Percentiles rank a stretch among this genome's conserved stretches.
Conservation (phyloP, 768 basidiomycete species). For the Trametes sanguinea region DNA sequence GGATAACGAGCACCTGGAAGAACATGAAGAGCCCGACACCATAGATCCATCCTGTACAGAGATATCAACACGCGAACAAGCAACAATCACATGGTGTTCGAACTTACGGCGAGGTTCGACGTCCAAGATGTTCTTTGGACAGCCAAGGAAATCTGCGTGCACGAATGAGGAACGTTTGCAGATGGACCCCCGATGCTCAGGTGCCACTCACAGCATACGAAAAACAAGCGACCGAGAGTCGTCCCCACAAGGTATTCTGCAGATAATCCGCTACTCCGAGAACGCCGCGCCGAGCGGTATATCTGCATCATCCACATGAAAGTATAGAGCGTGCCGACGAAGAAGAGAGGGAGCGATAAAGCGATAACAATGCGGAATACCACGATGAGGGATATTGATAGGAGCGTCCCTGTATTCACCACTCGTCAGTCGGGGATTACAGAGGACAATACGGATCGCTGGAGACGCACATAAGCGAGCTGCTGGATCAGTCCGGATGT, state of each 20-base stretch:
- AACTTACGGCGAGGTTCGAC: conserved; percentile 69
- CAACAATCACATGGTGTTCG: neutral
- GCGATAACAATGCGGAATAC: conserved; percentile 75
- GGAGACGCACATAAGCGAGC: conserved; percentile 64
- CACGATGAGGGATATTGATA: conserved; percentile 69
- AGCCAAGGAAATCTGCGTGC: conserved; percentile 73
- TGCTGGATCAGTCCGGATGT: conserved; percentile 69
- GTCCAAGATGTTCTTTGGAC: conserved; percentile 86
- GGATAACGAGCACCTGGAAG: conserved; percentile 60
- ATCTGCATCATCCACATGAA: conserved; percentile 89
- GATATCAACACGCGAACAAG: neutral
- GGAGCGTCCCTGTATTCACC: conserved; percentile 53
- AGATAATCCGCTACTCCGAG: conserved; percentile 67
- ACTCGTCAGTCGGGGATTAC: neutral
- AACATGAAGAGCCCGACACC: conserved; percentile 58
- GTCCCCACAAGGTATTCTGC: conserved; percentile 77
- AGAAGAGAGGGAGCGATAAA: conserved; percentile 62
- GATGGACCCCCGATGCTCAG: neutral
- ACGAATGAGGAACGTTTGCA: neutral
- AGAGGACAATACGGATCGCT: neutral
- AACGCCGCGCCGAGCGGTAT: conserved; percentile 68
- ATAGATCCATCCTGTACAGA: conserved; percentile 61
- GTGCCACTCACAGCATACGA: conserved; percentile 61
- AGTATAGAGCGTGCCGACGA: conserved; percentile 71
- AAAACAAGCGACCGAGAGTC: conserved; percentile 66